Evolutionary conservation across 768 basidiomycete species (phyloP).

Genomic region (Podaxis pistillaris): DNA sequence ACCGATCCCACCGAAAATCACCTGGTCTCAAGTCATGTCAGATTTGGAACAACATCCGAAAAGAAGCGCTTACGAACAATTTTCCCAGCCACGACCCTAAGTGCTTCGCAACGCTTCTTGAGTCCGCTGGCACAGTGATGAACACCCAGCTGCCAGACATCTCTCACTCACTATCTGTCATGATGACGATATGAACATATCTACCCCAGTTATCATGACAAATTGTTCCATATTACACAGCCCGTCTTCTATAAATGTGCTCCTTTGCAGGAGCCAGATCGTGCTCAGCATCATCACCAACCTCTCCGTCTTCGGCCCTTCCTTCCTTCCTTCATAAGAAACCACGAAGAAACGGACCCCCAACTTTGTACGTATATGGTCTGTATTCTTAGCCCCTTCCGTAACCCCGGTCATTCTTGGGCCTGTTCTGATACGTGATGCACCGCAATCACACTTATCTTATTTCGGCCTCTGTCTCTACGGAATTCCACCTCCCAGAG

Average conservation of each 20-base stretch:
- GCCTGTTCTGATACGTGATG: slow-evolving; percentile 4
- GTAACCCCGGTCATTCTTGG: slow-evolving; percentile 9
- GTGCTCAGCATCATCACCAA: neutral
- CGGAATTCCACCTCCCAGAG: neutral
- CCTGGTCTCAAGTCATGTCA: neutral
- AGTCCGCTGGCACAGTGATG: slow-evolving; percentile 1
- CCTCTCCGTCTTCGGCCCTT: neutral
- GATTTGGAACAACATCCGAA: neutral
- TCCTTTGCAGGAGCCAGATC: neutral
- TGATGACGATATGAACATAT: slow-evolving; percentile 1
- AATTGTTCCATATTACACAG: neutral
- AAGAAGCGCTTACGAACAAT: slow-evolving; percentile 9
- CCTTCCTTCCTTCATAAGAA: neutral
- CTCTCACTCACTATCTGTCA: neutral
- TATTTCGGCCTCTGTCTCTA: neutral
- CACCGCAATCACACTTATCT: neutral
- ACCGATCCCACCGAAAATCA: neutral
- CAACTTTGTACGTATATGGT: slow-evolving; percentile 7
- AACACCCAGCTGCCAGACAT: neutral
- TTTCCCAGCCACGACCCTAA: slow-evolving; percentile 8
- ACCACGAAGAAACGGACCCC: neutral
- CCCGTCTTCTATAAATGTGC: neutral
- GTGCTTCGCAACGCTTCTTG: slow-evolving; percentile 5
- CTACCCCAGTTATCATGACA: neutral
- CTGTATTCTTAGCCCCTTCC: neutral